A percentile compares a stretch with the other conserved stretches of the same genome.
Evolutionary conservation across 78 protist species (phyloP).

Genomic region (Dictyostelium firmibasis): DNA sequence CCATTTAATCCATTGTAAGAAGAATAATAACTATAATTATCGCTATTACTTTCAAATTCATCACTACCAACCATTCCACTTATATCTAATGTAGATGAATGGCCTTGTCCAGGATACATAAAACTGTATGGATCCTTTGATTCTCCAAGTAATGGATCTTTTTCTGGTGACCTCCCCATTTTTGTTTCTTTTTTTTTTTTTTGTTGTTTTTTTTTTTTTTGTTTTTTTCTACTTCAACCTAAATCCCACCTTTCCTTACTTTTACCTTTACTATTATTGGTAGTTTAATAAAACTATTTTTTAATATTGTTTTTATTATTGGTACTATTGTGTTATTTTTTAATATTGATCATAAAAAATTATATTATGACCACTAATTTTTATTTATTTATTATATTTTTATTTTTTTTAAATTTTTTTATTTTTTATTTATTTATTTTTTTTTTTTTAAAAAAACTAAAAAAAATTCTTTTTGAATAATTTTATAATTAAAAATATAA

Average conservation of each 20-base stretch:
- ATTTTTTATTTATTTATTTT: no score
- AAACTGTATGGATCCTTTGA: conserved; percentile 42
- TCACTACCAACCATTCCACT: not conserved
- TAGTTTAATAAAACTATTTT: not conserved
- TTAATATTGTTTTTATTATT: not conserved
- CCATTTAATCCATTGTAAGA: not conserved
- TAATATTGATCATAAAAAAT: not conserved
- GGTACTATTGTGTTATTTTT: not conserved
- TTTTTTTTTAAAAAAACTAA: no score
- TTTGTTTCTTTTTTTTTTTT: not conserved
- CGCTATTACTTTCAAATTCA: not conserved
- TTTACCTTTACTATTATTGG: not conserved
- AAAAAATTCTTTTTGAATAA: no score
- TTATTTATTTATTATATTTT: no score
- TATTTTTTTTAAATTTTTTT: no score
- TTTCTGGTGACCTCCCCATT: conserved; percentile 66
- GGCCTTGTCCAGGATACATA: conserved; percentile 72
- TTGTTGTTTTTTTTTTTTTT: not conserved
- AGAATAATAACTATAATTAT: not conserved
- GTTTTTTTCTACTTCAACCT: not conserved
- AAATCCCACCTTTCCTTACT: not conserved
- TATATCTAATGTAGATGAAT: conserved; percentile 11
- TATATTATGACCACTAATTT: not conserved
- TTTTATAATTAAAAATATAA: no score
- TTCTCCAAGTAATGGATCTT: conserved; percentile 44